Conservation (phyloP, 75 land plant genomes). For the Sequoia sempervirens region DNA sequence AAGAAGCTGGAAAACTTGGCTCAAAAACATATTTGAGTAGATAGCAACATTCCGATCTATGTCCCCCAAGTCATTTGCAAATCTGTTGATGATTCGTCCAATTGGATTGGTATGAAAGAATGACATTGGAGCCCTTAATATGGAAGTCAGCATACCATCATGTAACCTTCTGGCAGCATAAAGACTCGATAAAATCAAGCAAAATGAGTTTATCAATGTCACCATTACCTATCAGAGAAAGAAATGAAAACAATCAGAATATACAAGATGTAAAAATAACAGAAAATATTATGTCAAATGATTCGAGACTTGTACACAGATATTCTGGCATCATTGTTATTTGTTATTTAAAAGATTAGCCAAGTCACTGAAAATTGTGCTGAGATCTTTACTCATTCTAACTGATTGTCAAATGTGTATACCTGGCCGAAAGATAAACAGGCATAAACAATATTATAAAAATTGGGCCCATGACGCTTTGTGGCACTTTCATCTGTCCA, state of each 20-base stretch:
- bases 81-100: conserved; percentile 92
- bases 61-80: conserved; percentile 94
- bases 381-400: not conserved
- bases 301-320: not conserved
- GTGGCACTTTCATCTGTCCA: conserved; percentile 71
- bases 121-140: conserved; percentile 93
- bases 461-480: conserved; percentile 39
- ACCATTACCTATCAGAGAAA: conserved; percentile 54
- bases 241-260: not conserved
- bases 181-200: conserved; percentile 84
- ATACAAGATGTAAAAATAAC: not conserved
- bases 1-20: conserved; percentile 66
- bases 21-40: conserved; percentile 71
- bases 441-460: conserved; percentile 74
- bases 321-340: not conserved
- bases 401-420: not conserved
- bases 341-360: not conserved
- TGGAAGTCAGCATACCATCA: conserved; percentile 79
- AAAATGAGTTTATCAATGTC: conserved; percentile 77
- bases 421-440: conserved; percentile 88
- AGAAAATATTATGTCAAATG: not conserved
- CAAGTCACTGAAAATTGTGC: not conserved
- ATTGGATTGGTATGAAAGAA: conserved; percentile 97
- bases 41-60: conserved; percentile 84
- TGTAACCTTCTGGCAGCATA: conserved; percentile 82